These are phyloP conservation scores for Colletotrichum gloeosporioides DNA, from an alignment of 2,329 filamentous ascomycete species.

Conservation along the genomic window DNA sequence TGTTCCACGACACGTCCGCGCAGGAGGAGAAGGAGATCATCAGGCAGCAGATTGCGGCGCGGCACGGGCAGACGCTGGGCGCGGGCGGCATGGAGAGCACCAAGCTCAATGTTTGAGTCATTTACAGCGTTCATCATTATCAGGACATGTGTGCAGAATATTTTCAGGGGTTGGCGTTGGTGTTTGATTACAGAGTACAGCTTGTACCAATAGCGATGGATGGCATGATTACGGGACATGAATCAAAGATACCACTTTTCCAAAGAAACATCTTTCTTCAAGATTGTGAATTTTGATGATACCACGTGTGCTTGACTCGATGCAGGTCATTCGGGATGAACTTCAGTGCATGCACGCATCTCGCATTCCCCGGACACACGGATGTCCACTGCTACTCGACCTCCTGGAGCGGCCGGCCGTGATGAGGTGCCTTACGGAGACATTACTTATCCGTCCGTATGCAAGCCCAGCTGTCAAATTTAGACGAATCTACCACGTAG, in stretches of 20 bases:
- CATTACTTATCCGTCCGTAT: neutral
- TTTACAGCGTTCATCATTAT: neutral
- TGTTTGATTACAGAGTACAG: neutral
- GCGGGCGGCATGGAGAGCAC: neutral
- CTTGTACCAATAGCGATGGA: neutral
- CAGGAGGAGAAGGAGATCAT: conserved; percentile 16
- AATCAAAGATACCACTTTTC: conserved; percentile 13
- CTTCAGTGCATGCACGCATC: neutral
- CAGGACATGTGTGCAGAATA: neutral
- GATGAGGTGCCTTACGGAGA: neutral
- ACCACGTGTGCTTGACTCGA: neutral
- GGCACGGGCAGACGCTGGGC: neutral
- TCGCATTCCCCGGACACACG: neutral
- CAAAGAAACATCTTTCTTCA: neutral
- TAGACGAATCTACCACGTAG: neutral
- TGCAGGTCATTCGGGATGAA: neutral
- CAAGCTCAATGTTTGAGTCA: neutral
- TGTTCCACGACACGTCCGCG: conserved; percentile 23
- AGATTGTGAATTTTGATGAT: neutral
- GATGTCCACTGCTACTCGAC: neutral
- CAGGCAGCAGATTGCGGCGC: neutral
- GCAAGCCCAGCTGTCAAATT: neutral
- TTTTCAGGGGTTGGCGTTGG: neutral
- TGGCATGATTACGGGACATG: neutral
- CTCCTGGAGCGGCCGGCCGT: neutral